Percentiles rank a stretch among this genome's conserved stretches.
Conservation (phyloP, 2,329 filamentous ascomycete species). For the Venturia effusa region DNA sequence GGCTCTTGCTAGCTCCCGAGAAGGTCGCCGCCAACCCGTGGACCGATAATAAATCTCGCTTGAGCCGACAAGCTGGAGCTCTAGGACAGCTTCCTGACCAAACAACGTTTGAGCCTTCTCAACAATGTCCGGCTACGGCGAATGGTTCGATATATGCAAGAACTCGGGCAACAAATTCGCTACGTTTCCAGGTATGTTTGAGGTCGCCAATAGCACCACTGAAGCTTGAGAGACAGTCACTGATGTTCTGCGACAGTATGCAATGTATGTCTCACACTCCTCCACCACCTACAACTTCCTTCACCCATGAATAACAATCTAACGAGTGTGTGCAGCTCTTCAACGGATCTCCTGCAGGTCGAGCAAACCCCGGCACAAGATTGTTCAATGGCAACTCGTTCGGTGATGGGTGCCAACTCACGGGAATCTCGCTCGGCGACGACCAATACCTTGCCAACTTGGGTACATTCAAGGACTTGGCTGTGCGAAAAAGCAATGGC, state of each 20-base stretch:
- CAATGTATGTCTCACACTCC: slow-evolving; percentile 26
- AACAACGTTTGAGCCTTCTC: neutral
- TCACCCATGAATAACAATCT: slow-evolving; percentile 2
- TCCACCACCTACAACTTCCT: neutral
- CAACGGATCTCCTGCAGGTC: slow-evolving; percentile 40
- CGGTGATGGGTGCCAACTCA: slow-evolving; percentile 58
- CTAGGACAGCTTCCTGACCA: neutral
- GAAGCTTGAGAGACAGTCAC: neutral
- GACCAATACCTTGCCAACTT: slow-evolving; percentile 66
- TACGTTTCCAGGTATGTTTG: slow-evolving; percentile 30
- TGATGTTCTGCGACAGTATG: slow-evolving; percentile 26
- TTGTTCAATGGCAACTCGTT: slow-evolving; percentile 34
- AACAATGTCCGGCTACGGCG: slow-evolving; percentile 20
- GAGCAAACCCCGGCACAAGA: slow-evolving; percentile 19
- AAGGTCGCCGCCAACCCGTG: neutral
- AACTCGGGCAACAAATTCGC: slow-evolving; percentile 33
- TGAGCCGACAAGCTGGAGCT: neutral
- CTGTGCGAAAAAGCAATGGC: slow-evolving; percentile 8
- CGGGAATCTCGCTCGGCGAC: slow-evolving; percentile 60
- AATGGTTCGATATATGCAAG: slow-evolving; percentile 37
- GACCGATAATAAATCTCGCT: neutral
- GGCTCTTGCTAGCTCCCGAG: neutral
- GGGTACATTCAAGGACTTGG: slow-evolving; percentile 41
- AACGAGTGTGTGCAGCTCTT: slow-evolving; percentile 46
- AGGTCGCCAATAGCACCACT: slow-evolving; percentile 14